Evolutionary conservation across 257 asterid species (phyloP), one percentile per base, ranked within the genome.

Genomic region (Solanum paucissectum): DNA sequence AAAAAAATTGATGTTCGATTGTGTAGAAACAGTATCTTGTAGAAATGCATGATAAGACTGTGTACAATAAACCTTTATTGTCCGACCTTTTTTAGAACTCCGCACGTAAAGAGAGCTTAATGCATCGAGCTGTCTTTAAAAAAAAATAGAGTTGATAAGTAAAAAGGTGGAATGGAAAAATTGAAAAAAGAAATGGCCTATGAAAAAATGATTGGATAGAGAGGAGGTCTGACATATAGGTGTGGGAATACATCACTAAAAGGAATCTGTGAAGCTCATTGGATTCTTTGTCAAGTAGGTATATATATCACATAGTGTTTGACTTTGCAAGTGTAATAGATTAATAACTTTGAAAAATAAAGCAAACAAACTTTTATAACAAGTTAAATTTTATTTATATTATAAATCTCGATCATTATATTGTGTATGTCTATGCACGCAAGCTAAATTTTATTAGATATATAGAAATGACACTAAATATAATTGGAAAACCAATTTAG

Each of bases 1-100:
- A 10, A 74, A 74, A 20, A 4, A 18, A 0, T 21, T 36, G 10
- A 74, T 21, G 2, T 55, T 55, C 1, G 0, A 55, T 55, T 58
- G 3, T 58, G 1, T 55, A 0, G 2, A 55, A 55, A 21, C 1
- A 58, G 0, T 58, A 20, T 55, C 4, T 0, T 21, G 5, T 58
- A 58, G 12, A 58, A 58, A 21, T 58, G 12, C 12, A 58, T 7
- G 5, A 58, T 20, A 7, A 58, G 5, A 7, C 5, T 7, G 0
- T 20, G 10, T 18, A 55, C 0, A 55, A 55, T 55, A 55, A 2
- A 20, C 0, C 3, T 0, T 58, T 58, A 1, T 58, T 0, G 4
- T 3, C 1, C 0, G 2, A 58, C 4, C 5, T 9, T 8, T 58
- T 58, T 58, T 0, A 0, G 0, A 0, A 58, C 68, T 58, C 12